Evolutionary conservation across 192 early-diverging fungal species (phyloP).

Genomic region (Backusella parvicylindrica): DNA sequence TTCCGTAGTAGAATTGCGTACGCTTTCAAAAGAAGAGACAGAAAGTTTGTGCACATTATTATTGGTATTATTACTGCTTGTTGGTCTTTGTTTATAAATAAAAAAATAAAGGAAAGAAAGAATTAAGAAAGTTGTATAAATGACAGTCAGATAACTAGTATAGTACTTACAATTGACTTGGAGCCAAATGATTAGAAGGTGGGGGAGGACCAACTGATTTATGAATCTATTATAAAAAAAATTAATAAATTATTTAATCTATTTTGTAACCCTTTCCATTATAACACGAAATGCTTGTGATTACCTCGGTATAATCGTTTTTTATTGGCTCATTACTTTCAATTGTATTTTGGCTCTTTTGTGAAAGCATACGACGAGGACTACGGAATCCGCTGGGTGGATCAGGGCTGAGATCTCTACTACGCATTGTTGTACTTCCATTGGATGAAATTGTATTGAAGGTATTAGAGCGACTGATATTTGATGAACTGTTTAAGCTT

Average conservation of each 20-base stretch:
- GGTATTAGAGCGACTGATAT: constrained; percentile 29
- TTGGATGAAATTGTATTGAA: constrained; percentile 23
- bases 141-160: background rate
- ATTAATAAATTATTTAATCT: background rate
- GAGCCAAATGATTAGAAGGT: background rate
- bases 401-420: constrained; percentile 6
- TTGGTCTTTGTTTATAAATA: too few relatives aligned
- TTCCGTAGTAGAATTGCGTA: constrained; percentile 2
- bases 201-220: background rate
- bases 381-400: background rate
- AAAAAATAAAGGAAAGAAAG: background rate
- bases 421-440: background rate
- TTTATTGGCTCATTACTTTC: constrained; percentile 1
- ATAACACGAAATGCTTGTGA: background rate
- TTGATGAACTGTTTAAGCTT: constrained; percentile 16
- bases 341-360: constrained; percentile 8
- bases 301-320: background rate
- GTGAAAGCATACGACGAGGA: constrained; percentile 1
- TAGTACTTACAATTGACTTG: background rate
- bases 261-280: background rate
- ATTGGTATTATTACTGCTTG: background rate
- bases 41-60: constrained; percentile 14
- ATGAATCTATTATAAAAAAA: background rate
- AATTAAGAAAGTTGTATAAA: background rate
- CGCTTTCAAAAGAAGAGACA: constrained; percentile 5